Percentiles rank a stretch among this genome's conserved stretches.
Conservation (phyloP, 2,329 filamentous ascomycete genomes). For the Fusarium camptoceras region DNA sequence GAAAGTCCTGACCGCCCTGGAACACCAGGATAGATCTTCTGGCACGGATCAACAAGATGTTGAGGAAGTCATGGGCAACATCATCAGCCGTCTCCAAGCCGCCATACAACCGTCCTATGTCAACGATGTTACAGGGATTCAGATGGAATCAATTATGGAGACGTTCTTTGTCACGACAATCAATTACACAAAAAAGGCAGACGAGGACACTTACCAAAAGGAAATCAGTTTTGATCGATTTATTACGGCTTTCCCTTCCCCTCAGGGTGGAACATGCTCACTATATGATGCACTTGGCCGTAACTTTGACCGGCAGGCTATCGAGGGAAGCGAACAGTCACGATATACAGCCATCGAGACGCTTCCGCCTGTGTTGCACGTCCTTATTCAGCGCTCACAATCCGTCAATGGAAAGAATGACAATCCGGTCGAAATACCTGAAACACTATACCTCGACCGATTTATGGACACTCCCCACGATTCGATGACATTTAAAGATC, state of each 20-base stretch:
- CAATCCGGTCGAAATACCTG: slow-evolving; percentile 81
- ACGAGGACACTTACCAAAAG: slow-evolving; percentile 55
- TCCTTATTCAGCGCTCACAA: slow-evolving; percentile 87
- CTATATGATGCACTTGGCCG: slow-evolving; percentile 88
- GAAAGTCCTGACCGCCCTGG: slow-evolving; percentile 59
- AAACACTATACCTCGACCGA: slow-evolving; percentile 86
- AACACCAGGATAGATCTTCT: slow-evolving; percentile 59
- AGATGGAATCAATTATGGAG: slow-evolving; percentile 82
- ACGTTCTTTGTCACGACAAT: slow-evolving; percentile 73
- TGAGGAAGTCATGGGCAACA: slow-evolving; percentile 93
- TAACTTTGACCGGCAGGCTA: slow-evolving; percentile 83
- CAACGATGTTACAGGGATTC: slow-evolving; percentile 72
- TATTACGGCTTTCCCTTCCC: slow-evolving; percentile 70
- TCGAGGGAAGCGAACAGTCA: slow-evolving; percentile 72
- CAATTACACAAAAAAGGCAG: slow-evolving; percentile 68
- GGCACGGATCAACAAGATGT: slow-evolving; percentile 89
- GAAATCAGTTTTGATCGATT: slow-evolving; percentile 69
- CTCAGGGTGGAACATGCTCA: slow-evolving; percentile 63
- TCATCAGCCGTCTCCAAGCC: slow-evolving; percentile 89
- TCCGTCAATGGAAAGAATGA: slow-evolving; percentile 81
- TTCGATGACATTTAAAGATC: slow-evolving; percentile 70
- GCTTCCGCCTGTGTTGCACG: slow-evolving; percentile 87
- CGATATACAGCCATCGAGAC: slow-evolving; percentile 78
- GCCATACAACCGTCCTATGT: slow-evolving; percentile 82
- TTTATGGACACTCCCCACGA: slow-evolving; percentile 79